Evolutionary conservation across 2,329 filamentous ascomycete genomes (phyloP), one percentile per base, ranked within the genome.

Genomic region (Pseudocercospora musae): DNA sequence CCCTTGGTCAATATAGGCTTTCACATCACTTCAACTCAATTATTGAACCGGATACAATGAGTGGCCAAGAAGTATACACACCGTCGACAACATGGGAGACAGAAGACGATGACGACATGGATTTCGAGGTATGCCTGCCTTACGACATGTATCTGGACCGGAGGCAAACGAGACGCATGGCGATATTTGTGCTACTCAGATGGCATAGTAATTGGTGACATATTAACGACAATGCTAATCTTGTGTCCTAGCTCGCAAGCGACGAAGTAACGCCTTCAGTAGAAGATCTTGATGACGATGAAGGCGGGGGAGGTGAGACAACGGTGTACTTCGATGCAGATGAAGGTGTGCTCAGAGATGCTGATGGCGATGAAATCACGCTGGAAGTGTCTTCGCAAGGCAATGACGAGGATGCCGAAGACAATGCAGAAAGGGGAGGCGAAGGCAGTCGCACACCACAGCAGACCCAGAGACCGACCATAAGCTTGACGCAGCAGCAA

Each of bases 81-180:
- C 37, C 37, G 15, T 40, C 37, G 37, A 40, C 37, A 40, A n/a
- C 63, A 13, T 69, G 67, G 68, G 64, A 67, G 54, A 69, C 67
- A 29, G 52, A 33, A 29, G 69, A 70, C 67, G 78, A 80, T 75
- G 80, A 84, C 75, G 81, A 82, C 73, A 81, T 82, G 77, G 81
- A 83, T 65, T 81, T 79, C 73, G 75, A 81, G 69, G 72, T 74
- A 63, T 59, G 62, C 37, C 50, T 59, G 62, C 37, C 50, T 49
- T 27, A 55, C 42, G n/a, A n/a, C n/a, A n/a, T n/a, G n/a, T 18
- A 37, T 10, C 42, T 48, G 50, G 10, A 9, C 13, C 50, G n/a
- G 18, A 25, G 27, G 42, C 46, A 29, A 57, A 50, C n/a, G 33
- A 56, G 23, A 40, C 29, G 33, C 27, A 21, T 23, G 52, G 8